Conservation (phyloP, 2,329 filamentous ascomycete species). For the Aaosphaeria pasadenensis region DNA sequence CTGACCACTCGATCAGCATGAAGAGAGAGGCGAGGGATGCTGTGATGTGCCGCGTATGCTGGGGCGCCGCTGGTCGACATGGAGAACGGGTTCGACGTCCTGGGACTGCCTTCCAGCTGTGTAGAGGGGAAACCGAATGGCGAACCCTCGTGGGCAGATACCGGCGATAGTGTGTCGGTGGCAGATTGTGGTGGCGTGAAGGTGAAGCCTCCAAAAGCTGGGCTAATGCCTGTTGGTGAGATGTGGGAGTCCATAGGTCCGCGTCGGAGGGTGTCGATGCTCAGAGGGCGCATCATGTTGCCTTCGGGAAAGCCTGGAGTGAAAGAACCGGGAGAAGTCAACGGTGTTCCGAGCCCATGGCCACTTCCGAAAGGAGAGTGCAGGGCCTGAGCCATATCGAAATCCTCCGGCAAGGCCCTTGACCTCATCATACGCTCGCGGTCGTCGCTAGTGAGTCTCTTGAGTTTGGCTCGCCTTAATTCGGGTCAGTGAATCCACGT, state of each 20-base stretch:
- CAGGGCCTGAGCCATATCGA: constrained; percentile 59
- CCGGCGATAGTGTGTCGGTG: constrained; percentile 46
- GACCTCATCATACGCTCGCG: constrained; percentile 61
- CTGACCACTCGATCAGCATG: constrained; percentile 43
- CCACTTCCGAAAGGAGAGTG: constrained; percentile 51
- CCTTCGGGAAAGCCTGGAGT: constrained; percentile 45
- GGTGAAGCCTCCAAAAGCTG: constrained; percentile 64
- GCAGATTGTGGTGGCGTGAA: constrained; percentile 57
- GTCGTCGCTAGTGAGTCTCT: constrained; percentile 59
- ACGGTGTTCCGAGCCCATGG: constrained; percentile 46
- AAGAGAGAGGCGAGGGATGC: constrained; percentile 41
- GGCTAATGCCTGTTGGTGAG: constrained; percentile 65
- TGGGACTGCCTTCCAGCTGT: constrained; percentile 33
- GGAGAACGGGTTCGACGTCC: constrained; percentile 39
- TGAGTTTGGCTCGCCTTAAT: constrained; percentile 58
- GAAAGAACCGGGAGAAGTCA: constrained; percentile 45
- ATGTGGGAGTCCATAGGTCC: constrained; percentile 63
- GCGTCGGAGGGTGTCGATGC: constrained; percentile 65
- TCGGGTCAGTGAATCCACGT: constrained; percentile 10
- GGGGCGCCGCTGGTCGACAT: constrained; percentile 30
- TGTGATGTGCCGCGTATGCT: constrained; percentile 36
- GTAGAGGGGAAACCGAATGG: constrained; percentile 39
- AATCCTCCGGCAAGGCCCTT: constrained; percentile 57
- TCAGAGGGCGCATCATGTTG: constrained; percentile 64
- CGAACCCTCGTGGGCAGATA: constrained; percentile 40